Base-by-base conservation (phyloP, 2,329 filamentous ascomycete species). In the Colletotrichum sp. region DNA sequence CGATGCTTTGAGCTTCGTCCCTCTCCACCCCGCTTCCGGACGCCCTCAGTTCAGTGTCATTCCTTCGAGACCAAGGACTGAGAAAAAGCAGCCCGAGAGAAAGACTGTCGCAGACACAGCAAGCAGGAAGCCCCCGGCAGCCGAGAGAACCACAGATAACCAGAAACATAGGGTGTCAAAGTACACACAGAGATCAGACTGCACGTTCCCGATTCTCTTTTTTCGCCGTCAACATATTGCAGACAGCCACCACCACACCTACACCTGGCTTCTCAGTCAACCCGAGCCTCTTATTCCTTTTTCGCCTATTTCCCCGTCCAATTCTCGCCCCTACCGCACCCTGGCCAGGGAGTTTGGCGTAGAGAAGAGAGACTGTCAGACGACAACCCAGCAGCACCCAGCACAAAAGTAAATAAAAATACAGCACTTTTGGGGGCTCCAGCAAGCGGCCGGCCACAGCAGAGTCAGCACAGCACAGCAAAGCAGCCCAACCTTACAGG, bases 1-100 rank as follows among this genome's bases (percentile, higher is more conserved):
- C 60, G 59, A 68, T 76, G 74, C 61, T 69, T 65, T 76, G 70
- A 76, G 70, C 74, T 76, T 76, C 74, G 34, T 69, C 64, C 48
- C 74, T 74, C 65, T 76, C 74, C 74, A 76, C 73, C 70, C 70
- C 64, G 64, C 71, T 74, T 76, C 70, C 65, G 65, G 74, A 72
- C 74, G 48, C 43, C 64, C 39, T 73, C 64, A 39, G 52, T 59
- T 73, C 64, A 55, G 52, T 59, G 52, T 55, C 55, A 55, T 36
- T 71, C 59, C 32, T 59, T 65, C 64, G 34, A 61, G 24, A 68
- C 30, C 34, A 43, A 34, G 57, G 43, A 59, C 34, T 43, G n/a
- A n/a, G 39, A 72, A 18, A 68, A 36, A 75, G 63, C 69, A 52
- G 43, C n/a, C n/a, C 43, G 21, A 68, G 48, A 28, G 66, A 57